A percentile compares a stretch with the other conserved stretches of the same genome.
Evolutionary conservation across 106 monocot genomes (phyloP).

Genomic region (Vanilla planifolia): DNA sequence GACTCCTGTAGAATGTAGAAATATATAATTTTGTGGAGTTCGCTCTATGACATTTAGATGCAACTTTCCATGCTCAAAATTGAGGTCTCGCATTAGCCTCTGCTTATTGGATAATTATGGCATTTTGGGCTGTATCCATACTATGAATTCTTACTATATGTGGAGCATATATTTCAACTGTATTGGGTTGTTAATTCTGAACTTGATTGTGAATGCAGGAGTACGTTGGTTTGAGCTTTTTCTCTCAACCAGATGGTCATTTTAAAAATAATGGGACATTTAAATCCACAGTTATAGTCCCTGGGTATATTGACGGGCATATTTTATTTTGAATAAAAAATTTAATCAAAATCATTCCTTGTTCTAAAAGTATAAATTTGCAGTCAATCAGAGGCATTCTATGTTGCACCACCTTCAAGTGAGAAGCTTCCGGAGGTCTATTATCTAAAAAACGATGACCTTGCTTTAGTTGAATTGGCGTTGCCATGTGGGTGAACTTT

Average conservation of each 20-base stretch:
- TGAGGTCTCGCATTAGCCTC: no score
- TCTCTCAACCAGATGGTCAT: constrained; percentile 83
- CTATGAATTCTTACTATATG: no score
- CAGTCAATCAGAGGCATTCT: constrained; percentile 80
- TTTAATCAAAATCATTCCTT: constrained; percentile 4
- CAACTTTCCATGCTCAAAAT: no score
- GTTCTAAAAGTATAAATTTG: constrained; percentile 4
- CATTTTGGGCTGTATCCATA: no score
- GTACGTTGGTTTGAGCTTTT: constrained; percentile 67
- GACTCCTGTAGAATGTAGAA: no score
- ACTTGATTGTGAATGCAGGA: constrained; percentile 50
- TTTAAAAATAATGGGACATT: constrained; percentile 56
- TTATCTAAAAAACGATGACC: background rate
- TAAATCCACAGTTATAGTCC: constrained; percentile 66
- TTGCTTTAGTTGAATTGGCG: background rate
- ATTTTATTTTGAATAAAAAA: background rate
- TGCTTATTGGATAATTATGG: no score
- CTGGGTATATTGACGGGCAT: constrained; percentile 46
- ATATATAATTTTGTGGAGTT: no score
- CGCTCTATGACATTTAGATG: no score
- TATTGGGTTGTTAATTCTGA: background rate
- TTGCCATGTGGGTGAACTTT: background rate
- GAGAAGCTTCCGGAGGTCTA: constrained; percentile 79
- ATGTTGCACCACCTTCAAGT: constrained; percentile 65
- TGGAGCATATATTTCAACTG: no score